A percentile compares a stretch with the other conserved stretches of the same genome.
phyloP scores from a whole-genome alignment of 2,329 filamentous ascomycete genomes.

The Diplodia corticola region DNA sequence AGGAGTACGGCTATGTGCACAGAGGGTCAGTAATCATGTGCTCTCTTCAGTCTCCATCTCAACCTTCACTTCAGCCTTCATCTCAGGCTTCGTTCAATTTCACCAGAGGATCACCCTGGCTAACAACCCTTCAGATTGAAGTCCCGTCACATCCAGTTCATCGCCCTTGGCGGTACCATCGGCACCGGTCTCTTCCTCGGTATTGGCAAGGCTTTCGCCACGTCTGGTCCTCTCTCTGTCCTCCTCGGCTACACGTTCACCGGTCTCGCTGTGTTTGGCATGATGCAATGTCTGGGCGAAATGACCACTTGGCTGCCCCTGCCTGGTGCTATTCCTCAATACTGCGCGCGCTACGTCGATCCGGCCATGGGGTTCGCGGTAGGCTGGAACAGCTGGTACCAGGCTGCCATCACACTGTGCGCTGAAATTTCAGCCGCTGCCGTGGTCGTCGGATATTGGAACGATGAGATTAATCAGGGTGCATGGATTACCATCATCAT shows the following conservation, averaged over 20 bases:
- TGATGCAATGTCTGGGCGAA: constrained; percentile 32
- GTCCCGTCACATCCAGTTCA: constrained; percentile 60
- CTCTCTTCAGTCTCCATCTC: background rate
- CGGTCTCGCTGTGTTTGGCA: constrained; percentile 28
- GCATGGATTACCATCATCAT: constrained; percentile 29
- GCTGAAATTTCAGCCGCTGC: constrained; percentile 46
- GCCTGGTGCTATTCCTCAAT: constrained; percentile 75
- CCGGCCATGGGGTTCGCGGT: constrained; percentile 22
- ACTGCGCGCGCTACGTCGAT: constrained; percentile 64
- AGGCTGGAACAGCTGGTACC: constrained; percentile 17
- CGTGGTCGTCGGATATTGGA: constrained; percentile 47
- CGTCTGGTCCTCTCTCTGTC: constrained; percentile 30
- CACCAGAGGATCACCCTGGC: background rate
- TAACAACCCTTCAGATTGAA: constrained; percentile 41
- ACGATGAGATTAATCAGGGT: constrained; percentile 16
- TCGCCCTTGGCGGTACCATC: constrained; percentile 49
- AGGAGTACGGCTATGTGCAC: constrained; percentile 54
- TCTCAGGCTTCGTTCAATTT: background rate
- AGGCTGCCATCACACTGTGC: constrained; percentile 19
- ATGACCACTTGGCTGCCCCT: constrained; percentile 33
- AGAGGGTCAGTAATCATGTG: constrained; percentile 44
- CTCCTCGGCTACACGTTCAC: constrained; percentile 22
- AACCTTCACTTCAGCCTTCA: background rate
- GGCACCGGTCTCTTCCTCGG: constrained; percentile 23
- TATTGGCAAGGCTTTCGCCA: constrained; percentile 21